Evolutionary conservation across 2,329 filamentous ascomycete species (phyloP).

Genomic region (Alternaria arborescens): DNA sequence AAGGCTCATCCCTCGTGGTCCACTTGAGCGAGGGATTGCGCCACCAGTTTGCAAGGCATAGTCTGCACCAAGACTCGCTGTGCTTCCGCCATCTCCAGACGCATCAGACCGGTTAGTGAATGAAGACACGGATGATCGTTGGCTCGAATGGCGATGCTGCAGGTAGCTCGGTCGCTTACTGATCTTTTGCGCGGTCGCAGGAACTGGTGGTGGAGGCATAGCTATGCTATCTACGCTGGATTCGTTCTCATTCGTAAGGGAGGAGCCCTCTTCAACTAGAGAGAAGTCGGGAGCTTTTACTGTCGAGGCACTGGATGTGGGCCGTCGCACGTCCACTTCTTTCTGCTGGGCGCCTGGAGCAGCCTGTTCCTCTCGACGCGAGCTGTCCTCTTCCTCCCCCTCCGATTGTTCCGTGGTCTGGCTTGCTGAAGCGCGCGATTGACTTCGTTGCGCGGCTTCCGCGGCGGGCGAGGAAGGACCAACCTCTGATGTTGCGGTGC

Average conservation of each 20-base stretch:
- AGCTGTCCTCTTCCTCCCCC: conserved; percentile 8
- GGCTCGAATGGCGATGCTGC: conserved; percentile 63
- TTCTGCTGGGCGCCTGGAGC: conserved; percentile 23
- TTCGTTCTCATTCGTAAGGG: conserved; percentile 41
- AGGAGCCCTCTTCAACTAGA: conserved; percentile 40
- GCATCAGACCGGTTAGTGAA: conserved; percentile 62
- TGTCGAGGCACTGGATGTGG: conserved; percentile 51
- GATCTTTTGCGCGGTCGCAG: conserved; percentile 35
- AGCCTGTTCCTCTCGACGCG: conserved; percentile 13
- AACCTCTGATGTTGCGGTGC: conserved; percentile 42
- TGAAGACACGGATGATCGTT: conserved; percentile 68
- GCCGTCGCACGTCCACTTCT: conserved; percentile 37
- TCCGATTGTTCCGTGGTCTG: conserved; percentile 5
- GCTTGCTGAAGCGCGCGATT: conserved; percentile 28
- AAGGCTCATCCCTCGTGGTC: conserved; percentile 58
- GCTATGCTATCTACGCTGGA: conserved; percentile 40
- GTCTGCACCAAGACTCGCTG: conserved; percentile 78
- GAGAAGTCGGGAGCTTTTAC: conserved; percentile 50
- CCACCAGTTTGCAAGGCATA: conserved; percentile 85
- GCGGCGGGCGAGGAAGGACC: conserved; percentile 56
- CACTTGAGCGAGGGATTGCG: conserved; percentile 63
- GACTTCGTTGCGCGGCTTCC: conserved; percentile 49
- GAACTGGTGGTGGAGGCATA: conserved; percentile 27
- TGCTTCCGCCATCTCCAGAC: conserved; percentile 72
- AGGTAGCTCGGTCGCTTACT: conserved; percentile 64